Percentiles rank a stretch among this genome's conserved stretches.
These are phyloP conservation scores for Pestalotiopsis sp. DNA, from an alignment of 2,329 filamentous ascomycete genomes.

Conservation along the genomic window DNA sequence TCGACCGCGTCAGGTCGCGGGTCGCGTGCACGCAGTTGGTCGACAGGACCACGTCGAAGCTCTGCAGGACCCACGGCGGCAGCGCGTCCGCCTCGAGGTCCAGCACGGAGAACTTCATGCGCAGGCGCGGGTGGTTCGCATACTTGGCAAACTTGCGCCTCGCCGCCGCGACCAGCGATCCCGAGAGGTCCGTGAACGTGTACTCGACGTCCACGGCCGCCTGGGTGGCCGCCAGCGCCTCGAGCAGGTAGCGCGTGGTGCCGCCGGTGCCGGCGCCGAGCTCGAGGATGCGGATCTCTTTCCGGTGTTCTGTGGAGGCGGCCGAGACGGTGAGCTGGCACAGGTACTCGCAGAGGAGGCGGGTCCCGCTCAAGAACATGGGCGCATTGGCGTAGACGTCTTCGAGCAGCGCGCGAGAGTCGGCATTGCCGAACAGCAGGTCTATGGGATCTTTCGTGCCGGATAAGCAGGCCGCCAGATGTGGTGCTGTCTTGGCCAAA, in stretches of 20 bases:
- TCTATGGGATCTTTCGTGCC: constrained; percentile 36
- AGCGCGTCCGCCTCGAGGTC: constrained; percentile 17
- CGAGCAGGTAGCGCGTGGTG: constrained; percentile 34
- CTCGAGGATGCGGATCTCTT: constrained; percentile 38
- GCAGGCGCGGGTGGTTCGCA: neutral
- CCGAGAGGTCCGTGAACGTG: constrained; percentile 43
- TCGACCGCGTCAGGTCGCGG: constrained; percentile 12
- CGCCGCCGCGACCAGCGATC: constrained; percentile 25
- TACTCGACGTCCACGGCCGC: constrained; percentile 33
- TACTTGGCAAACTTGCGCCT: neutral
- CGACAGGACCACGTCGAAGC: constrained; percentile 33
- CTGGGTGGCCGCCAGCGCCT: constrained; percentile 19
- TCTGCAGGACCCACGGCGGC: neutral
- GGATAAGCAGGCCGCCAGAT: constrained; percentile 33
- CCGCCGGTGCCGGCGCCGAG: constrained; percentile 44
- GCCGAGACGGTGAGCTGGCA: constrained; percentile 22
- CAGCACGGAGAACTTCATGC: constrained; percentile 27
- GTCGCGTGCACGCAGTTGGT: constrained; percentile 40
- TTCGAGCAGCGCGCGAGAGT: constrained; percentile 25
- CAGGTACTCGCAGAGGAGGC: neutral
- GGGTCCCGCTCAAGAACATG: constrained; percentile 22
- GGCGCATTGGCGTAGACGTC: constrained; percentile 36
- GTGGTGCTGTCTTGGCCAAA: constrained; percentile 22
- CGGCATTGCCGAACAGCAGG: constrained; percentile 35
- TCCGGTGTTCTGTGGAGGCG: neutral